Percentiles rank a stretch among this genome's conserved stretches.
These are phyloP conservation scores for Neonectria neomacrospora DNA, from an alignment of 2,329 filamentous ascomycete genomes.

Conservation along the genomic window DNA sequence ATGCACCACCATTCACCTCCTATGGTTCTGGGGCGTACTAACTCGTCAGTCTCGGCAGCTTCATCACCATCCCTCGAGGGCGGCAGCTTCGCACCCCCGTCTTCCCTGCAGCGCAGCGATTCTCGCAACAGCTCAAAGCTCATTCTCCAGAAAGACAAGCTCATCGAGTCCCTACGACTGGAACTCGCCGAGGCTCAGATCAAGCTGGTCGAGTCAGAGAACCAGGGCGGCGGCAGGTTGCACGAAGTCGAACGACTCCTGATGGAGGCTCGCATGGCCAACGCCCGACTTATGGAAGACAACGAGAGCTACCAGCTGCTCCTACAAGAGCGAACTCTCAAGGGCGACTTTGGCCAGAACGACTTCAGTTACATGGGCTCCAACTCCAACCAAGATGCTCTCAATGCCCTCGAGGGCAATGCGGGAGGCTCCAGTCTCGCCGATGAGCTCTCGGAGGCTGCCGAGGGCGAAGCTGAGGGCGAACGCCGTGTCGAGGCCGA, in stretches of 20 bases:
- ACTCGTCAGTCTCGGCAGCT: conserved; percentile 53
- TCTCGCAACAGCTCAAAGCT: conserved; percentile 91
- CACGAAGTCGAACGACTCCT: conserved; percentile 91
- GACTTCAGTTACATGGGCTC: conserved; percentile 78
- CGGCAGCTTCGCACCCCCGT: conserved; percentile 86
- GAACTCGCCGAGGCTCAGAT: conserved; percentile 96
- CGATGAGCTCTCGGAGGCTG: conserved; percentile 83
- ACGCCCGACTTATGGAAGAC: conserved; percentile 96
- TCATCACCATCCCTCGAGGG: conserved; percentile 77
- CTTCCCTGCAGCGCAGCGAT: conserved; percentile 85
- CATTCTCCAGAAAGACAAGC: conserved; percentile 92
- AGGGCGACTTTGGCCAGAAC: conserved; percentile 87
- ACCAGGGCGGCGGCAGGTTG: conserved; percentile 86
- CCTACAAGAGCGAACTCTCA: conserved; percentile 93
- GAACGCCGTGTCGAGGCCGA: conserved; percentile 81
- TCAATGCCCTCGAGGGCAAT: conserved; percentile 71
- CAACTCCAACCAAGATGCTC: conserved; percentile 71
- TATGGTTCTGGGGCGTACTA: conserved; percentile 24
- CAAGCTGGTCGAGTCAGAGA: conserved; percentile 93
- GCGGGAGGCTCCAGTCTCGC: conserved; percentile 72
- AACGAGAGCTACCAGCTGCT: conserved; percentile 98
- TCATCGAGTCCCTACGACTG: conserved; percentile 91
- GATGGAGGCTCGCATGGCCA: conserved; percentile 93
- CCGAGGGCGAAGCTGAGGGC: conserved; percentile 68
- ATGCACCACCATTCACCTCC: conserved; percentile 44